Percentiles rank a stretch among this genome's conserved stretches.
phyloP scores from a whole-genome alignment of 2,329 filamentous ascomycete species.

The Xylaria sp. region DNA sequence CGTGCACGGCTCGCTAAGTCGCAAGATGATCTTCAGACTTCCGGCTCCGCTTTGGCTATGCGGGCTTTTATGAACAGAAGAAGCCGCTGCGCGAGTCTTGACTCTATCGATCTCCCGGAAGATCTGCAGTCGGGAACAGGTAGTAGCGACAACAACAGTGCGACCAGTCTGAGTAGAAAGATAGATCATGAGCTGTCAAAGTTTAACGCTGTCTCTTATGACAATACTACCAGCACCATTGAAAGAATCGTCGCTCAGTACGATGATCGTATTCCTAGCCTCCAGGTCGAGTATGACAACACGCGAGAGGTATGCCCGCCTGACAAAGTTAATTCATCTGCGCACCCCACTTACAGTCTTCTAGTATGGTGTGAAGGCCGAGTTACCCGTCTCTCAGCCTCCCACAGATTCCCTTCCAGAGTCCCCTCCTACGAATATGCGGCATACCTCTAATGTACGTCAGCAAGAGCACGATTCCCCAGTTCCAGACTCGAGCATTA shows the following conservation, averaged over 20 bases:
- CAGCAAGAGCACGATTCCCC: constrained; percentile 27
- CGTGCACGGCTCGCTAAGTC: constrained; percentile 15
- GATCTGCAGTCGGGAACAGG: constrained; percentile 16
- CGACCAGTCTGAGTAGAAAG: constrained; percentile 9
- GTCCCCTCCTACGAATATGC: constrained; percentile 11
- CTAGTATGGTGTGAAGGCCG: constrained; percentile 13
- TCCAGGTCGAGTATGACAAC: constrained; percentile 22
- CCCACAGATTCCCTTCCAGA: constrained; percentile 25
- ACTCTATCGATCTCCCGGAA: neutral
- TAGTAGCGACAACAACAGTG: neutral
- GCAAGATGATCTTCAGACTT: constrained; percentile 36
- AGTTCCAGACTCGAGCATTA: constrained; percentile 36
- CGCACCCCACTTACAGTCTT: constrained; percentile 14
- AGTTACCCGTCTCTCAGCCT: constrained; percentile 16
- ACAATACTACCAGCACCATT: constrained; percentile 48
- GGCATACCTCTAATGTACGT: neutral
- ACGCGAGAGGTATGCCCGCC: constrained; percentile 22
- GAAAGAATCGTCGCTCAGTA: constrained; percentile 51
- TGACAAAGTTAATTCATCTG: neutral
- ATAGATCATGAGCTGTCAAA: constrained; percentile 22
- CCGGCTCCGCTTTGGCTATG: constrained; percentile 7
- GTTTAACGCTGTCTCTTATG: constrained; percentile 29
- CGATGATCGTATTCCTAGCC: constrained; percentile 27
- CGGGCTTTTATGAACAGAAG: constrained; percentile 31
- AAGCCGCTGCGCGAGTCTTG: constrained; percentile 16